These are phyloP conservation scores for Globisporangium iwayamae DNA, from an alignment of 352 stramenopile species.

Conservation along the genomic window DNA sequence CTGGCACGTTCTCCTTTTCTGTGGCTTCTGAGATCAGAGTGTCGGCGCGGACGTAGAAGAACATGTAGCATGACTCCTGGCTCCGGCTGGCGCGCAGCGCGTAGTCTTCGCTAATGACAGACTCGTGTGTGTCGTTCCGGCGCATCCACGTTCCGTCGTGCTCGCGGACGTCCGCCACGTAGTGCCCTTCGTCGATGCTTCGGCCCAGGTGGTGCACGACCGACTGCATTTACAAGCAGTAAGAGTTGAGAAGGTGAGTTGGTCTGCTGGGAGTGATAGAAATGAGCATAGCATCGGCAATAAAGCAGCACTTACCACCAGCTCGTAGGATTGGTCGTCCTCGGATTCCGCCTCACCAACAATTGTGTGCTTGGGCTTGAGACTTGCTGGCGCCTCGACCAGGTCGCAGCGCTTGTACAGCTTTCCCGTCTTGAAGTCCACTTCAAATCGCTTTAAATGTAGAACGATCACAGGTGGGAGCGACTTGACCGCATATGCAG, in stretches of 20 bases:
- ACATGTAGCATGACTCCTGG: constrained; percentile 86
- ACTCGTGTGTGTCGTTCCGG: constrained; percentile 82
- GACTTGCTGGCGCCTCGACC: constrained; percentile 50
- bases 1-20: constrained; percentile 69
- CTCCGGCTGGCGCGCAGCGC: constrained; percentile 65
- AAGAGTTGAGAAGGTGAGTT: neutral
- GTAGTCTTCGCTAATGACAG: constrained; percentile 73
- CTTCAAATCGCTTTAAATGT: constrained; percentile 85
- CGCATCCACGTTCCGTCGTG: constrained; percentile 52
- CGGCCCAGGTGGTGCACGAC: constrained; percentile 81
- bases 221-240: constrained; percentile 34
- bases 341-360: constrained; percentile 23
- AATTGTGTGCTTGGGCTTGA: constrained; percentile 39
- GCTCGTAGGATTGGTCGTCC: constrained; percentile 30
- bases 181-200: constrained; percentile 82
- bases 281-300: neutral
- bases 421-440: constrained; percentile 57
- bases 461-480: constrained; percentile 71
- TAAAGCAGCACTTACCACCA: constrained; percentile 39
- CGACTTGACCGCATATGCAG: constrained; percentile 59
- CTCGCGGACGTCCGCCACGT: constrained; percentile 75
- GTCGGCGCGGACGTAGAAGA: constrained; percentile 74
- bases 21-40: constrained; percentile 7
- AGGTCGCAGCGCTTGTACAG: constrained; percentile 80
- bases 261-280: neutral